Base-by-base conservation (phyloP, 2,329 filamentous ascomycete genomes). In the Claviceps citrina region DNA sequence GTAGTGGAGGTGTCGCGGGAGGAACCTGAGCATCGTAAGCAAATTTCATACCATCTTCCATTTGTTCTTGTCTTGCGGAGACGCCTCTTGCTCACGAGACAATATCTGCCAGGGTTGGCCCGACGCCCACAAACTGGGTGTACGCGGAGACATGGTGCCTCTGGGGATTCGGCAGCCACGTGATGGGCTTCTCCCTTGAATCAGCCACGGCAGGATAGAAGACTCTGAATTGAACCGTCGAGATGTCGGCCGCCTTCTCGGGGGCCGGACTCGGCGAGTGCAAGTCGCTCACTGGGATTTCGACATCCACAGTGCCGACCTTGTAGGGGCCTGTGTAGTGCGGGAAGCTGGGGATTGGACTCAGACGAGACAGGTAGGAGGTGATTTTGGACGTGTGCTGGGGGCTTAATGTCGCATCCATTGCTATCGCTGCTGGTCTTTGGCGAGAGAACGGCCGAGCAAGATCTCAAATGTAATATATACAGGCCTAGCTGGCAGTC, bases 161-260 rank as follows among this genome's bases (percentile, higher is more conserved):
- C 56, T 93, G 84, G 0, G 85, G 84, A 7, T 71, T 68, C 0
- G 84, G 84, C 39, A 93, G 68, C 84, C 85, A 93, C 50, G 70
- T 73, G 41, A 85, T 79, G 8, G 66, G 67, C 50, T 73, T 73
- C 51, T 73, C 67, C 38, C 60, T 58, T 3, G 70, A 64, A 15
- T 66, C 64, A 4, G 65, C 54, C 1, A 64, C 61, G 18, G 79
- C 78, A 1, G 85, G 85, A 55, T 93, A 93, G 62, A 84, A 93
- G 43, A 93, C 68, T 46, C 85, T 75, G 57, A 84, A 91, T 42
- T 82, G 78, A 20, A 93, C 67, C 1, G 85, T 93, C 16, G 76
- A 65, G 34, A 87, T 76, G 33, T 67, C 65, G 41, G 61, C 59
- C 5, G 74, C 68, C 37, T 70, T 66, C 7, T 67, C 63, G 5